Evolutionary conservation across 2,329 filamentous ascomycete species (phyloP).

Genomic region (Pleurostoma richardsiae): DNA sequence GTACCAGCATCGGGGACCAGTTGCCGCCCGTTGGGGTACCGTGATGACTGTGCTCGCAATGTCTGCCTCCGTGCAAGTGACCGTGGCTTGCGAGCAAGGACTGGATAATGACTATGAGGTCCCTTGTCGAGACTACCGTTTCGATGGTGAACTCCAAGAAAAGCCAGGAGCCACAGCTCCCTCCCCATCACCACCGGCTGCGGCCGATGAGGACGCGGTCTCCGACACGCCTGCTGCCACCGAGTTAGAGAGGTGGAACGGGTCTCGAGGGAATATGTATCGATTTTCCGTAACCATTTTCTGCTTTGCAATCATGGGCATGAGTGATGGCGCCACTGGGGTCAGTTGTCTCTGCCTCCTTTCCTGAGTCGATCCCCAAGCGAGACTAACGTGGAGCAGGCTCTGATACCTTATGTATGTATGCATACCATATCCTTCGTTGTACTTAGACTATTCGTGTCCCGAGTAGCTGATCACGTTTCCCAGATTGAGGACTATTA

Average conservation of each 20-base stretch:
- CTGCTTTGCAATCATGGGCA: slow-evolving; percentile 21
- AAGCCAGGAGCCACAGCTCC: background rate
- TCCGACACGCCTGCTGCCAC: background rate
- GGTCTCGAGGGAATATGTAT: slow-evolving; percentile 51
- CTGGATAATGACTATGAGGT: too few relatives aligned
- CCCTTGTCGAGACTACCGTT: too few relatives aligned
- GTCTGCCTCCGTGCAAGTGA: too few relatives aligned
- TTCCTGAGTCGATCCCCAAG: background rate
- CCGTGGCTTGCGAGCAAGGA: too few relatives aligned
- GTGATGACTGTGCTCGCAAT: too few relatives aligned
- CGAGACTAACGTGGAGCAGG: background rate
- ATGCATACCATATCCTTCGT: too few relatives aligned
- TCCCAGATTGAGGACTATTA: slow-evolving; percentile 57
- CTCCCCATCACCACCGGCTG: slow-evolving; percentile 9
- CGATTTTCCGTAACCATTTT: slow-evolving; percentile 55
- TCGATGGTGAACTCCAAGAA: too few relatives aligned
- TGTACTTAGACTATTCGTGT: background rate
- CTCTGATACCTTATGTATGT: background rate
- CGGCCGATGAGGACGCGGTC: slow-evolving; percentile 11
- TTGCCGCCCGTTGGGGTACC: too few relatives aligned
- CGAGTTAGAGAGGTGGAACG: slow-evolving; percentile 55
- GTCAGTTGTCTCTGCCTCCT: background rate
- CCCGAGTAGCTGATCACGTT: background rate
- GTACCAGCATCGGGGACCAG: too few relatives aligned
- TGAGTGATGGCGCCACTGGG: background rate